Percentiles rank a stretch among this genome's conserved stretches.
phyloP scores from a whole-genome alignment of 1,139 yeast species.

The Kurtzmaniella quercitrusa region DNA sequence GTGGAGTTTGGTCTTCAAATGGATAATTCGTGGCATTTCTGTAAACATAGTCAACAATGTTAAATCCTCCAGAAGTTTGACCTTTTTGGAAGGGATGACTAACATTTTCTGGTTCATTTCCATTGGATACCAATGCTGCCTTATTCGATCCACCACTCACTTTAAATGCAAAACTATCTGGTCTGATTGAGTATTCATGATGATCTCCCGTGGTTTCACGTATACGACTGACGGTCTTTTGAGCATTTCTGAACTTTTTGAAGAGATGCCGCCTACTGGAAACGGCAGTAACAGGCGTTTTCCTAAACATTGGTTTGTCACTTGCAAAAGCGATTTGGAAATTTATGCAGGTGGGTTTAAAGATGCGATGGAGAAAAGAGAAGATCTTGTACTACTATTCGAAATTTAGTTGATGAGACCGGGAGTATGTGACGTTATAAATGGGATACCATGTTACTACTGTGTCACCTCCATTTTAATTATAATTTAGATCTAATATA shows the following conservation, averaged over 20 bases:
- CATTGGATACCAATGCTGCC: constrained; percentile 13
- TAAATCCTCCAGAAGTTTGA: constrained; percentile 14
- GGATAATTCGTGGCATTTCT: constrained; percentile 45
- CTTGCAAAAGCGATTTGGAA: not conserved
- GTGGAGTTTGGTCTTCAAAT: constrained; percentile 35
- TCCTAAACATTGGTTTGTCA: not conserved
- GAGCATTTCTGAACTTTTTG: constrained; percentile 18
- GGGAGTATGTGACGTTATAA: too few species aligned
- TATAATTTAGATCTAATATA: too few species aligned
- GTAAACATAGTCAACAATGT: constrained; percentile 36
- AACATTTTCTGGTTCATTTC: not conserved
- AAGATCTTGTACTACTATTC: not conserved
- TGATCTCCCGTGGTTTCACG: constrained; percentile 26
- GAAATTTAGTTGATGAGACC: too few species aligned
- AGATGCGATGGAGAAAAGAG: too few species aligned
- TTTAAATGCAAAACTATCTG: constrained; percentile 47
- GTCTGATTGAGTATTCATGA: constrained; percentile 47
- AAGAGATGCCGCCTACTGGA: constrained; percentile 14
- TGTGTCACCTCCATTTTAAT: too few species aligned
- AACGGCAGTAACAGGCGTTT: not conserved
- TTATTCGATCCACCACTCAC: constrained; percentile 25
- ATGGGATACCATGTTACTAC: too few species aligned
- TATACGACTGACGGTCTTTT: constrained; percentile 16
- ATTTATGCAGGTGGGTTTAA: not conserved
- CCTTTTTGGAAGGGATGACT: constrained; percentile 31